phyloP scores from a whole-genome alignment of 306 rosid species.

The Pueraria montana region DNA sequence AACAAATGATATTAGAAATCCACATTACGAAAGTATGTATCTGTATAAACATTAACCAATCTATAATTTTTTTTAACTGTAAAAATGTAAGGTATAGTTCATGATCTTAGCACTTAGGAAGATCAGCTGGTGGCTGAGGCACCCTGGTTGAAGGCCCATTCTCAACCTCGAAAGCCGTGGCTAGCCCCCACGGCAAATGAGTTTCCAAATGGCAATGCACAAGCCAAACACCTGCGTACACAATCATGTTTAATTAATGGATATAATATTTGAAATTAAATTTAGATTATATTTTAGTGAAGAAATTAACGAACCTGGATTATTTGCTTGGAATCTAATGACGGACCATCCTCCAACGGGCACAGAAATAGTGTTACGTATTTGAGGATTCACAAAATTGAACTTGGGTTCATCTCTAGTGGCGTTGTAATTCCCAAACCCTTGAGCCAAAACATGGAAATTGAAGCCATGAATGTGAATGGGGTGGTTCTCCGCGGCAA shows the following conservation, averaged over 20 bases:
- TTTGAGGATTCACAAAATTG: conserved; percentile 68
- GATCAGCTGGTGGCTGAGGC: conserved; percentile 74
- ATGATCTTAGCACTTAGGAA: conserved; percentile 60
- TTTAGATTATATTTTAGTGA: background rate
- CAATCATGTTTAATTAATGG: background rate
- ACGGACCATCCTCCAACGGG: conserved; percentile 79
- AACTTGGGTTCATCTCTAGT: conserved; percentile 45
- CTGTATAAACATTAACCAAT: background rate
- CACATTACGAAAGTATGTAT: conserved; percentile 1
- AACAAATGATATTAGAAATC: conserved; percentile 15
- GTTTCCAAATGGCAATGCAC: conserved; percentile 74
- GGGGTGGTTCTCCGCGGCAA: conserved; percentile 61
- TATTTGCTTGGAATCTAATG: conserved; percentile 57
- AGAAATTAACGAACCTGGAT: conserved; percentile 48
- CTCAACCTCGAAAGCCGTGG: conserved; percentile 58
- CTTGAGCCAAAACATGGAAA: conserved; percentile 74
- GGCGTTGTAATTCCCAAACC: conserved; percentile 67
- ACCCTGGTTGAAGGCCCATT: conserved; percentile 46
- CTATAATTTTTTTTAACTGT: background rate
- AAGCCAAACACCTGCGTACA: conserved; percentile 60
- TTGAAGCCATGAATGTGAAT: conserved; percentile 74
- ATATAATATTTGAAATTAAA: no score
- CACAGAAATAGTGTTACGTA: conserved; percentile 71
- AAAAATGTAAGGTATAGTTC: background rate
- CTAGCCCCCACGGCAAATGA: conserved; percentile 82